Evolutionary conservation across 352 stramenopile species (phyloP), one percentile per base, ranked within the genome.

Genomic region (Halophytophthora polymorphica): DNA sequence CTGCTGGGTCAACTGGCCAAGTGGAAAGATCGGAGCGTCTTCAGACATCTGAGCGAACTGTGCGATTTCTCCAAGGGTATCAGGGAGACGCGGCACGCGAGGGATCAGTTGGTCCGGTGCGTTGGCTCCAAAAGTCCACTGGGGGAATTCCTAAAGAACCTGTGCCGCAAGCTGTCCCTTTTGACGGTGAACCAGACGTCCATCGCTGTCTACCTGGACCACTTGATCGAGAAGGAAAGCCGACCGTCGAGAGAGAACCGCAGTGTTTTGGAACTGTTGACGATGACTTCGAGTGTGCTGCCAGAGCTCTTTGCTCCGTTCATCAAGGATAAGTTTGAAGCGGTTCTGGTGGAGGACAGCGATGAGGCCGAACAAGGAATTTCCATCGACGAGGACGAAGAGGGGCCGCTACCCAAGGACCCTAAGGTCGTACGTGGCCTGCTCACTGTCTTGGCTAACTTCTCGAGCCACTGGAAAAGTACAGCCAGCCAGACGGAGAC

Each of bases 11-110:
- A 73, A 31, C 52, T 95, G 0, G 60, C 58, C 4, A 75, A 61
- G 22, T 90, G 77, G 79, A 93, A 92, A 45, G 85, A 95, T 35
- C 71, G 90, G 19, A 82, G 53, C 5, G 65, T 93, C 7, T 90
- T 93, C 44, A 92, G 90, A 49, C 65, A 90, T 35, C 41, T 95
- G 42, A 64, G 64, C 11, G 47, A 66, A 1, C 23, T 93, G n/a
- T 89, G 80, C 23, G 73, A 84, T 31, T 68, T 64, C 19, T 71
- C 73, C 2, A 75, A 69, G 31, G 73, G 53, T 29, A 63, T 79
- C n/a, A 19, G 57, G n/a, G 77, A 86, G 2, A 65, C 65, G 18
- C 75, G 83, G 12, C 61, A 50, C 8, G 72, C 71, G 13, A 60
- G 81, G 47, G 82, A 95, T 61, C 63, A 82, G n/a, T 53, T 93